phyloP scores from a whole-genome alignment of 768 basidiomycete genomes.

The Austroboletus festivus region DNA sequence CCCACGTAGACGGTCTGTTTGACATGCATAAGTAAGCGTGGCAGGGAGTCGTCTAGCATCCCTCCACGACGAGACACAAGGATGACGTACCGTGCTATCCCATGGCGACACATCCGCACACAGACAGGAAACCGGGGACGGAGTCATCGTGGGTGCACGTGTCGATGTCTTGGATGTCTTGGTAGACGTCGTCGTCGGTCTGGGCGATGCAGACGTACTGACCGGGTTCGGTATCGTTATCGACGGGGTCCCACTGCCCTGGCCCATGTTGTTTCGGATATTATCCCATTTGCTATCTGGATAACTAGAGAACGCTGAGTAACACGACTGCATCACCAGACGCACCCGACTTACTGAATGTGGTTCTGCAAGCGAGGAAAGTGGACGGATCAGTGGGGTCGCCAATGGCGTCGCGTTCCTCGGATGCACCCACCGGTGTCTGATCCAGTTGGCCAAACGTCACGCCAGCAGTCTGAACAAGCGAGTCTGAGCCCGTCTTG shows the following conservation, averaged over 20 bases:
- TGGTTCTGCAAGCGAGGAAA: slow-evolving; percentile 44
- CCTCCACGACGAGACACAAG: no score
- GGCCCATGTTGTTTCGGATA: slow-evolving; percentile 64
- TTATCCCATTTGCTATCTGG: slow-evolving; percentile 73
- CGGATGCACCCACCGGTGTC: slow-evolving; percentile 43
- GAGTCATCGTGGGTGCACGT: slow-evolving; percentile 7
- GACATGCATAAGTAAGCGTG: no score
- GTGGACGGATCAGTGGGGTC: no score
- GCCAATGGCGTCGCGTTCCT: no score
- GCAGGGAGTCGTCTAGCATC: no score
- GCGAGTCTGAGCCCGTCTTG: slow-evolving; percentile 54
- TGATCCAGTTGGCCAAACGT: slow-evolving; percentile 54
- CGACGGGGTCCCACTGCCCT: slow-evolving; percentile 41
- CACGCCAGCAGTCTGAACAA: slow-evolving; percentile 48
- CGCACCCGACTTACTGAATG: slow-evolving; percentile 41
- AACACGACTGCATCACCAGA: not conserved
- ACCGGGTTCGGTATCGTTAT: slow-evolving; percentile 21
- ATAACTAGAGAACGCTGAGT: slow-evolving; percentile 38
- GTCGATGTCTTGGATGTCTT: not conserved
- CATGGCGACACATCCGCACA: slow-evolving; percentile 45
- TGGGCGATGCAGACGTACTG: slow-evolving; percentile 16
- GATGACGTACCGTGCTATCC: slow-evolving; percentile 34
- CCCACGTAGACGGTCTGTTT: slow-evolving; percentile 32
- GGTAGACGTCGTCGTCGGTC: not conserved
- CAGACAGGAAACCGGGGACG: slow-evolving; percentile 26